Evolutionary conservation across 169 alveolate genomes (phyloP), one percentile per base, ranked within the genome.

Genomic region (Theileria orientalis): DNA sequence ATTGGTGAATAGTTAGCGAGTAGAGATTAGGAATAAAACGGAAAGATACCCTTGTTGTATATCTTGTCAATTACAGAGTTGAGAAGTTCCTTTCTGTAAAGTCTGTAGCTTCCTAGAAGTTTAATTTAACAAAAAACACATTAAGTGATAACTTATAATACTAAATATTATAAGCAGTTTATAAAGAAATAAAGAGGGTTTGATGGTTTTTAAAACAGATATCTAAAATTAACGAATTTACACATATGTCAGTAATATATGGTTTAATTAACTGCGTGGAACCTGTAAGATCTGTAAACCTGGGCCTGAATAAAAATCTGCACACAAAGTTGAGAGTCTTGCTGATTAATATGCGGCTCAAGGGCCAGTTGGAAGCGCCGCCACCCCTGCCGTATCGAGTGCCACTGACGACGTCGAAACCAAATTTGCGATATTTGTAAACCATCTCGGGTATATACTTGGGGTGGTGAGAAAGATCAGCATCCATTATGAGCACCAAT

Each of bases 391-490:
- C 63, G 83, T 97, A 97, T 51, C 99, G 92, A 8, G 99, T 93
- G 9, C 99, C 99, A 23, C 98, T 95, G 27, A 97, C 99, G 33
- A 97, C 92, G 77, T 97, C 99, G 66, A 90, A 90, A 68, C 93
- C 90, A 0, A 93, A 91, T 41, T 87, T 90, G 64, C 92, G 83
- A 84, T 96, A 98, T 62, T 88, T 92, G 70, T 86, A 83, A 51
- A 97, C 92, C 84, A 96, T 93, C 46, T 95, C 91, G 30, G 94
- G 92, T 57, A 96, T 92, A 84, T 92, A 94, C 83, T 94, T 94
- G 41, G 98, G 99, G 85, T 97, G 99, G 82, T 97, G 99, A 1
- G 99, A 96, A 47, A 97, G 87, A 84, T 97, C 99, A 40, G 99
- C 98, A 79, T 97, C 99, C 98, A 97, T 94, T 16, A 97, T 92